phyloP scores from a whole-genome alignment of 176 grass and related monocot genomes.

The Elymus sibiricus region DNA sequence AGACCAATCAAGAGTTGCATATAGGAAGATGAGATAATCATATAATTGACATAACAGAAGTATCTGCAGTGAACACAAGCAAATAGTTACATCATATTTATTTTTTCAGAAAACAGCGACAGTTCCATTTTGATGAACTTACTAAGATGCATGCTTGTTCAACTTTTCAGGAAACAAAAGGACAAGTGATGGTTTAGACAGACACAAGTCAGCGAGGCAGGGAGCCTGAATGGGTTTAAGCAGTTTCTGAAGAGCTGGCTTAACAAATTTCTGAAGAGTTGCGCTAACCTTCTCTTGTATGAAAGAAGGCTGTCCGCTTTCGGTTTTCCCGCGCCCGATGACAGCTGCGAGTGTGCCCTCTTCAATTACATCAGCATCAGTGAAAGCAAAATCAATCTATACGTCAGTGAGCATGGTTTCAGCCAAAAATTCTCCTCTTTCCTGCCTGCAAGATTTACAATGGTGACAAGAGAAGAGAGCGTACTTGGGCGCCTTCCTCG shows the following conservation, averaged over 20 bases:
- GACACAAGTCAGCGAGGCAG: neutral
- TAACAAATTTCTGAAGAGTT: neutral
- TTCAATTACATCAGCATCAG: conserved; percentile 77
- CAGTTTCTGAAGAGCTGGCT: neutral
- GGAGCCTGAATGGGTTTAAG: neutral
- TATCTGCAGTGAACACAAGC: neutral
- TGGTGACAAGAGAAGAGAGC: neutral
- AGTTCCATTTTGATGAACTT: neutral
- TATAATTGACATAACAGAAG: neutral
- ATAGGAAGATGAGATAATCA: neutral
- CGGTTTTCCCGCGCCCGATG: conserved; percentile 65
- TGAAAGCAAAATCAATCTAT: conserved; percentile 93
- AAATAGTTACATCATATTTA: neutral
- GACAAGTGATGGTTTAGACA: neutral
- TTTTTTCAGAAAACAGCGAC: neutral
- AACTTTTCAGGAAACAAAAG: neutral
- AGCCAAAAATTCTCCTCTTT: conserved; percentile 1
- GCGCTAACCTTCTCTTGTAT: conserved; percentile 64
- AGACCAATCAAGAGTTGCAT: neutral
- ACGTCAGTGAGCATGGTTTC: conserved; percentile 36
- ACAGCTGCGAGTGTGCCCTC: conserved; percentile 63
- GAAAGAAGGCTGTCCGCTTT: conserved; percentile 64
- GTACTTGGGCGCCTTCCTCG: conserved; percentile 50
- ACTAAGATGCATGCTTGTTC: neutral
- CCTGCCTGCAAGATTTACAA: neutral